Percentiles rank a stretch among this genome's conserved stretches.
These are phyloP conservation scores for Aristolochia californica DNA, from an alignment of 164 flowering plant species.

Conservation along the genomic window DNA sequence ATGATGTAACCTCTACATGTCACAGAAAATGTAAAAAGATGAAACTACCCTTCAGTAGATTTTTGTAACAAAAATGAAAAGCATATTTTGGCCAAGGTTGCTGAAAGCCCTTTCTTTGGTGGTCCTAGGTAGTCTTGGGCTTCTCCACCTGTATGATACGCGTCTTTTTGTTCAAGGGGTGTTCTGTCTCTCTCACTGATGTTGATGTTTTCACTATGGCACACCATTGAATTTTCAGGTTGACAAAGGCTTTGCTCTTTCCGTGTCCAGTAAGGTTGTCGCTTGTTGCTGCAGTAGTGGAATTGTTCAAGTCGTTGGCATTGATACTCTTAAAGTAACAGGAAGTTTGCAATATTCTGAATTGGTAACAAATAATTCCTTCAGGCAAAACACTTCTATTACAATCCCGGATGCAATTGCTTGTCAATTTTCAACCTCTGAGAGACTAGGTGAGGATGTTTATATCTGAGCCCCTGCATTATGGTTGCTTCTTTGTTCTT, in stretches of 20 bases:
- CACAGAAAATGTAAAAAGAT: too few species aligned
- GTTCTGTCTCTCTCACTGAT: too few species aligned
- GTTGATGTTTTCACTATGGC: too few species aligned
- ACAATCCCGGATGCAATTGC: constrained; percentile 64
- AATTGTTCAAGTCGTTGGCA: constrained; percentile 36
- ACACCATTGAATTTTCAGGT: constrained; percentile 31
- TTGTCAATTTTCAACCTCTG: constrained; percentile 53
- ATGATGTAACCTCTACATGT: too few species aligned
- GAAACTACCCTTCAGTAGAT: too few species aligned
- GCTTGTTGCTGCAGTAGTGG: constrained; percentile 81
- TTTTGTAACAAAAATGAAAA: too few species aligned
- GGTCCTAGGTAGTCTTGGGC: too few species aligned
- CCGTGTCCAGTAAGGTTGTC: constrained; percentile 38
- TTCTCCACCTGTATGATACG: too few species aligned
- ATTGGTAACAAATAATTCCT: neutral
- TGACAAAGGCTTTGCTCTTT: constrained; percentile 43
- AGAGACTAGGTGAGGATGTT: constrained; percentile 49
- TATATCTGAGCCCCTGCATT: neutral
- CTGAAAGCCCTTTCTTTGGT: too few species aligned
- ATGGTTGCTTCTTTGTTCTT: too few species aligned
- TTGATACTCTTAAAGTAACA: constrained; percentile 27
- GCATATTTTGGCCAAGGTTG: too few species aligned
- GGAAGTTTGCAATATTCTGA: constrained; percentile 39
- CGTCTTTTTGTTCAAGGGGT: too few species aligned
- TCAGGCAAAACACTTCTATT: constrained; percentile 11